Conservation (phyloP, 2,329 filamentous ascomycete species). For the Metarhizium guizhouense region DNA sequence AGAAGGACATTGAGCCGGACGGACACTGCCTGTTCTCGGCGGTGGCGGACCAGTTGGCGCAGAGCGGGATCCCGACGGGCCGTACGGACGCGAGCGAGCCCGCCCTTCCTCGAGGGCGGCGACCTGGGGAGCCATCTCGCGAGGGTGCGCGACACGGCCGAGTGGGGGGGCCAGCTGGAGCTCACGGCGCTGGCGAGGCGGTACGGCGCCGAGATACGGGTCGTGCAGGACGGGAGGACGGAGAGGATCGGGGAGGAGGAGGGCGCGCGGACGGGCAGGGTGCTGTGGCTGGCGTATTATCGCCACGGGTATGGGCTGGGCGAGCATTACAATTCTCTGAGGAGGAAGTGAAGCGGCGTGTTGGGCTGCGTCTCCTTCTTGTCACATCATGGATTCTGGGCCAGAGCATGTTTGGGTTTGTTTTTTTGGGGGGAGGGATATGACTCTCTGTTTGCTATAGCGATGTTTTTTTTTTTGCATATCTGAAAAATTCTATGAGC, state of each 20-base stretch:
- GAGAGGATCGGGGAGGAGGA: constrained; percentile 56
- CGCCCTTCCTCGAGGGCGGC: constrained; percentile 77
- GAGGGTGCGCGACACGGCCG: constrained; percentile 77
- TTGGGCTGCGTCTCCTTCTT: neutral
- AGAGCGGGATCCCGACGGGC: neutral
- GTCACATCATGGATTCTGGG: neutral
- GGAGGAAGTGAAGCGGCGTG: constrained; percentile 25
- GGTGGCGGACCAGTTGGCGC: constrained; percentile 7
- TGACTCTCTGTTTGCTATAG: no score
- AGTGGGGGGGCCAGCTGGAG: constrained; percentile 95
- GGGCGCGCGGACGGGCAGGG: constrained; percentile 41
- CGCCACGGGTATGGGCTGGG: constrained; percentile 87
- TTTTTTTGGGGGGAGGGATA: no score
- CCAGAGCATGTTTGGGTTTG: no score
- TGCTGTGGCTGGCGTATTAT: constrained; percentile 88
- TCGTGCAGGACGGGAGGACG: constrained; percentile 75
- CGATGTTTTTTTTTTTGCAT: no score
- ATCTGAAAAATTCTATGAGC: no score
- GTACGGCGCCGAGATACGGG: constrained; percentile 72
- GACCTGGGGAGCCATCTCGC: constrained; percentile 61
- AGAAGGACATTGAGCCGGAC: constrained; percentile 78
- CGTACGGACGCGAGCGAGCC: constrained; percentile 14
- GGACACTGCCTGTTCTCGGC: constrained; percentile 94
- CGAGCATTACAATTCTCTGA: constrained; percentile 93
- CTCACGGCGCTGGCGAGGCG: constrained; percentile 72